Percentiles rank a stretch among this genome's conserved stretches.
These are phyloP conservation scores for Dionaea muscipula DNA, from an alignment of 179 eudicot genomes.

Conservation along the genomic window DNA sequence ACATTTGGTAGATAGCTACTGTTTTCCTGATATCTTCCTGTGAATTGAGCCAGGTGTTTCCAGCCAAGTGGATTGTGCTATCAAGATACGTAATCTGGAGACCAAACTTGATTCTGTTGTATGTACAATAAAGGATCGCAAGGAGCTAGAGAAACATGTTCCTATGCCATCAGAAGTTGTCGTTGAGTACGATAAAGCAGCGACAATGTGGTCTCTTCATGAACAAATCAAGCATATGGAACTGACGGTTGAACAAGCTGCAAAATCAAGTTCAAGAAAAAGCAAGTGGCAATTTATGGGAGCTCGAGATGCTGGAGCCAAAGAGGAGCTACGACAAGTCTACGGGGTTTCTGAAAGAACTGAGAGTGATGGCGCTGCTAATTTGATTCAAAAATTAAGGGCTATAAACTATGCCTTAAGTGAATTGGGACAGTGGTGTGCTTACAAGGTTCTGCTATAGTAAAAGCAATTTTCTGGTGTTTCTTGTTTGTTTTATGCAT, in stretches of 20 bases:
- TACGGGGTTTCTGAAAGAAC: slow-evolving; percentile 99
- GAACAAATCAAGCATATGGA: slow-evolving; percentile 94
- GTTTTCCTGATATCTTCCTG: no score
- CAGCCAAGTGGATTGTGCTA: slow-evolving; percentile 95
- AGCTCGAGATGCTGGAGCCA: slow-evolving; percentile 97
- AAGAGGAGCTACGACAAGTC: slow-evolving; percentile 88
- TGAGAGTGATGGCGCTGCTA: slow-evolving; percentile 98
- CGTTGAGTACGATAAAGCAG: slow-evolving; percentile 88
- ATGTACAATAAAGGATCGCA: slow-evolving; percentile 91
- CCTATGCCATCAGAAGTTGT: slow-evolving; percentile 94
- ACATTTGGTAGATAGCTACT: no score
- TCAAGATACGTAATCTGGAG: slow-evolving; percentile 92
- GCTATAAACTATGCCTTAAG: slow-evolving; percentile 90
- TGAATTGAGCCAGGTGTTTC: slow-evolving; percentile 65
- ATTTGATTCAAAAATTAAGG: slow-evolving; percentile 89
- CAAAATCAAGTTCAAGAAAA: slow-evolving; percentile 76
- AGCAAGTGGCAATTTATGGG: slow-evolving; percentile 99
- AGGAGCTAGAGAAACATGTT: slow-evolving; percentile 94
- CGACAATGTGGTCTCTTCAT: slow-evolving; percentile 78
- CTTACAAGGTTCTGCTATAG: slow-evolving; percentile 57
- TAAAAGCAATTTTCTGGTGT: not conserved
- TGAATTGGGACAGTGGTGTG: slow-evolving; percentile 99
- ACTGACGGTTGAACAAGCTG: slow-evolving; percentile 77
- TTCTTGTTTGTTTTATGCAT: slow-evolving; percentile 9
- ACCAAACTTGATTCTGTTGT: slow-evolving; percentile 84